Evolutionary conservation across 306 rosid species (phyloP).

Genomic region (Gynostemma pentaphyllum): DNA sequence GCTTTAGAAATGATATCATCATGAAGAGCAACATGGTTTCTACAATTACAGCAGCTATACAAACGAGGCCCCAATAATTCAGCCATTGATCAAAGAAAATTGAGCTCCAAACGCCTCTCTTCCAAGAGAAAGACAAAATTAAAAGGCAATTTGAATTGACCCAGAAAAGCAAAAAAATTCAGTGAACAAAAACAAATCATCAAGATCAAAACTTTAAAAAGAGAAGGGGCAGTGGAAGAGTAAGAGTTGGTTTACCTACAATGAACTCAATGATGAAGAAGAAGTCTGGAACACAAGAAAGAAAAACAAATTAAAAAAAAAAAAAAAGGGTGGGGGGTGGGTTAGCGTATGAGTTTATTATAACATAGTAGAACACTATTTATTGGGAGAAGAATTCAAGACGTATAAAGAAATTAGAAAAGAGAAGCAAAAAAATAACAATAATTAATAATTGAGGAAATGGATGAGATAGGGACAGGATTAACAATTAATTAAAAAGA

Average conservation of each 20-base stretch:
- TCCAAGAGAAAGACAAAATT: neutral
- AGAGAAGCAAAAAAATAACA: neutral
- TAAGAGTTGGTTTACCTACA: constrained; percentile 29
- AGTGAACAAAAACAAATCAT: neutral
- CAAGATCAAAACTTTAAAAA: neutral
- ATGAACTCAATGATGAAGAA: constrained; percentile 27
- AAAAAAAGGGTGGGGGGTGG: no score
- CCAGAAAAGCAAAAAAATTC: neutral
- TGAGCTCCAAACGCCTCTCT: constrained; percentile 21
- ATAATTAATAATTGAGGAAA: neutral
- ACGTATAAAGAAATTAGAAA: neutral
- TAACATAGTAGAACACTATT: constrained; percentile 23
- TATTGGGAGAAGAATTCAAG: constrained; percentile 21
- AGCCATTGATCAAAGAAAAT: constrained; percentile 44
- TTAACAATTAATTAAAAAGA: neutral
- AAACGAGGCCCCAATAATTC: constrained; percentile 79
- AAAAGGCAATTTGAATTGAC: neutral
- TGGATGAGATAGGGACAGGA: neutral
- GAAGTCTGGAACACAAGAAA: constrained; percentile 33
- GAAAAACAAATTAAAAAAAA: constrained; percentile 23
- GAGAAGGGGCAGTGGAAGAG: neutral
- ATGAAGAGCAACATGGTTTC: constrained; percentile 87
- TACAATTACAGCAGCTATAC: constrained; percentile 89
- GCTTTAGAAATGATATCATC: constrained; percentile 97
- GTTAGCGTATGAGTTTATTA: constrained; percentile 49